Base-by-base conservation (phyloP, 2,329 filamentous ascomycete genomes). In the Neonectria sp. region DNA sequence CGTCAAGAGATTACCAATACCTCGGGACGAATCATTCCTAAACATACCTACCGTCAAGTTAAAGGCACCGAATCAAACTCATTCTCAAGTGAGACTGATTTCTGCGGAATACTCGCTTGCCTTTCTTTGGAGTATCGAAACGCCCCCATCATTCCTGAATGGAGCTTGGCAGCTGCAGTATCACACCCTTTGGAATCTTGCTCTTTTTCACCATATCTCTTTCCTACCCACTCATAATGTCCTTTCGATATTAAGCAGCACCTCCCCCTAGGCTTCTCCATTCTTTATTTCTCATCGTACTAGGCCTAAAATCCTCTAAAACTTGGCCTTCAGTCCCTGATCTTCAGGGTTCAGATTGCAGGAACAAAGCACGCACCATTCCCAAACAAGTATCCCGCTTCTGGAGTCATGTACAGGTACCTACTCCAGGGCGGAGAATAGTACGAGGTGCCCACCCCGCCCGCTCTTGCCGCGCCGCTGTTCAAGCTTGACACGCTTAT, bases 401-500 rank as follows among this genome's bases (percentile, higher is more conserved):
- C 17, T 11, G n/a, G 49, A 17, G 12, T 21, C 27, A 51, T 33
- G 29, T n/a, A 21, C 33, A 12, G 33, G 12, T 12, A 35, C 27
- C 27, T 4, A 29, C 37, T 40, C 37, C 37, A 40, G 15, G 35
- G 13, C 35, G 13, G 11, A 12, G 33, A n/a, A 17, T 17, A 9
- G 4, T n/a, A 51, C 25, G n/a, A 8, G 15, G 15, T 17, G 27
- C 17, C 49, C 27, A n/a, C 46, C 12, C 46, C 46, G 17, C 49
- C 49, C 49, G 15, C 8, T 27, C 49, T 17, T 11, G 49, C 49
- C 29, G 29, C 29, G 29, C n/a, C 31, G 12, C 51, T 11, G 33
- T 53, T 53, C 51, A 53, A 53, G 31, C 51, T 53, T 53, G 31
- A 29, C 31, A 35, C 51, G 25, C 9, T 35, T 37, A 35, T 15